Conservation (phyloP, 2,329 filamentous ascomycete species). For the Aspergillus fructus region DNA sequence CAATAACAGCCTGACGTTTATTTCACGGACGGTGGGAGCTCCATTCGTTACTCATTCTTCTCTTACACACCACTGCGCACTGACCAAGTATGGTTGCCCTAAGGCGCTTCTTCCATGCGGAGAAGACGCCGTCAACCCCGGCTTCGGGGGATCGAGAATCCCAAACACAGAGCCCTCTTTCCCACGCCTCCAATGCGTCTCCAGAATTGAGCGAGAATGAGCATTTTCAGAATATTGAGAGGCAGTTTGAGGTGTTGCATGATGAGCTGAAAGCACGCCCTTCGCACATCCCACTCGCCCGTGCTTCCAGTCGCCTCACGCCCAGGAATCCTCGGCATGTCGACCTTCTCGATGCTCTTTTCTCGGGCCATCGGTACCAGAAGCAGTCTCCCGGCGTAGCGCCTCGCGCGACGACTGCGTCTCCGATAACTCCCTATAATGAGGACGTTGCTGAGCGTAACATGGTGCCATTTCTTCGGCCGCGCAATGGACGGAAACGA, state of each 20-base stretch:
- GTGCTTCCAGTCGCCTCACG: constrained; percentile 20
- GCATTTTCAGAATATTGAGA: constrained; percentile 39
- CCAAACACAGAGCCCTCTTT: background rate
- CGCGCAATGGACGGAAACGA: constrained; percentile 23
- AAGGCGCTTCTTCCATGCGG: constrained; percentile 34
- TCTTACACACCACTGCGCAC: background rate
- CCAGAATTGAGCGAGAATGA: constrained; percentile 27
- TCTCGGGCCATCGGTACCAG: constrained; percentile 32
- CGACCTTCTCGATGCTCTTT: constrained; percentile 42
- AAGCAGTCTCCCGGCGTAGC: constrained; percentile 16
- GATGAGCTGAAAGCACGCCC: constrained; percentile 32
- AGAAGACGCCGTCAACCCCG: constrained; percentile 20
- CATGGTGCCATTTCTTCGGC: constrained; percentile 35
- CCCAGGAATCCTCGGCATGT: constrained; percentile 35
- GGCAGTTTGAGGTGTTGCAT: constrained; percentile 40
- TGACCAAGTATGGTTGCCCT: constrained; percentile 32
- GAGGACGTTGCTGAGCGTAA: constrained; percentile 47
- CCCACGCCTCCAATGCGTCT: constrained; percentile 13
- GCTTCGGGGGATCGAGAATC: constrained; percentile 12
- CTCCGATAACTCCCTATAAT: constrained; percentile 39
- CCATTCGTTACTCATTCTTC: background rate
- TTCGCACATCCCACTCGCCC: constrained; percentile 25
- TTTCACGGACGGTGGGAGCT: background rate
- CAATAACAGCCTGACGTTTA: background rate
- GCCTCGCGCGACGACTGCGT: constrained; percentile 15